A percentile compares a stretch with the other conserved stretches of the same genome.
These are phyloP conservation scores for Rhodotorula sp. DNA, from an alignment of 1,284 basidiomycete genomes.

Conservation along the genomic window DNA sequence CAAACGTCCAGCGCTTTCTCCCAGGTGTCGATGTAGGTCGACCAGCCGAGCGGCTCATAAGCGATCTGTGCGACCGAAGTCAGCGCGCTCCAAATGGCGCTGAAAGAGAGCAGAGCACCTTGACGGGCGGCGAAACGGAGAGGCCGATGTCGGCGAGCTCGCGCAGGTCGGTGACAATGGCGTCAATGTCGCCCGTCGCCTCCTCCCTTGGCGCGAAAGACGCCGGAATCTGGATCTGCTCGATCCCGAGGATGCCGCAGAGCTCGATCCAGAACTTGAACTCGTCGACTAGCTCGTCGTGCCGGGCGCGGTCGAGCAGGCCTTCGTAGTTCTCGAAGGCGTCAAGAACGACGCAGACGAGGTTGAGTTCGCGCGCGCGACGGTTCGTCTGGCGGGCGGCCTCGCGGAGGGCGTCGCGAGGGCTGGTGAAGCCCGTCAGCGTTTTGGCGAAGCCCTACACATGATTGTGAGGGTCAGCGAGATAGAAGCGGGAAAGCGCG, in stretches of 20 bases:
- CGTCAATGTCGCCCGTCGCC: not conserved
- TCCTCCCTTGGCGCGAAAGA: constrained; percentile 8
- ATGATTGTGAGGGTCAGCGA: too few species aligned
- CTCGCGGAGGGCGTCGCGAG: constrained; percentile 10
- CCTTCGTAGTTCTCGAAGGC: constrained; percentile 25
- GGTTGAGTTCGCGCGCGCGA: constrained; percentile 1
- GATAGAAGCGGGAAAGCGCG: too few species aligned
- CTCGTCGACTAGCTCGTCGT: constrained; percentile 8
- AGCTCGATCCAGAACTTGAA: constrained; percentile 22
- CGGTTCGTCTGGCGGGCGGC: constrained; percentile 9
- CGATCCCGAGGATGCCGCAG: constrained; percentile 14
- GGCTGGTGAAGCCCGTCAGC: not conserved
- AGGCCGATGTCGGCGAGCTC: constrained; percentile 8
- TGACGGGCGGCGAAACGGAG: not conserved
- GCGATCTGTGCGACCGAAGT: constrained; percentile 1
- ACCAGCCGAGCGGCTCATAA: constrained; percentile 23
- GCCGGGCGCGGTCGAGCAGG: constrained; percentile 5
- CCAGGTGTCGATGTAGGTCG: constrained; percentile 12
- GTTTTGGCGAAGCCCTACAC: constrained; percentile 10
- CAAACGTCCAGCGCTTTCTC: constrained; percentile 7
- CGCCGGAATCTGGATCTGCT: constrained; percentile 21
- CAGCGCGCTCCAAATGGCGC: too few species aligned
- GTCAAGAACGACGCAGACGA: constrained; percentile 13
- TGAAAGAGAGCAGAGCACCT: constrained; percentile 8
- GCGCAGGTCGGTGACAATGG: constrained; percentile 5